phyloP scores from a whole-genome alignment of 805 yeast species.

The Candida tallmaniae region DNA sequence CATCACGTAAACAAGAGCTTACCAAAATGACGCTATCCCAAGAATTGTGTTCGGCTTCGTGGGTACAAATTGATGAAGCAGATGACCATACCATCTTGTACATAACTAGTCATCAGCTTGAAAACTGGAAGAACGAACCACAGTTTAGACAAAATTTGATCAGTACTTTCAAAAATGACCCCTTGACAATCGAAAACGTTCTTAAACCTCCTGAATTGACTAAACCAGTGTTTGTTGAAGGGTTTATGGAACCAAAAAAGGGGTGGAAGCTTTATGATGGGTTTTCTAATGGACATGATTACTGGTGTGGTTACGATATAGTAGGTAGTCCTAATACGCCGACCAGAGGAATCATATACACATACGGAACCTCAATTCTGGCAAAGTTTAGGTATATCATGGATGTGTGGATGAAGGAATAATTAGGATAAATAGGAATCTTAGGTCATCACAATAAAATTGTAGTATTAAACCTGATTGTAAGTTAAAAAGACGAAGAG shows the following conservation, averaged over 20 bases:
- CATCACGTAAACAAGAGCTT: constrained; percentile 18
- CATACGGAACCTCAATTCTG: constrained; percentile 12
- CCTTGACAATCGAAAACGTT: constrained; percentile 18
- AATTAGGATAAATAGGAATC: too few relatives aligned
- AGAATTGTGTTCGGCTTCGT: constrained; percentile 34
- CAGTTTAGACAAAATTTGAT: constrained; percentile 13
- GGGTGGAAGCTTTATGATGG: constrained; percentile 21
- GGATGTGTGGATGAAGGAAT: constrained; percentile 21
- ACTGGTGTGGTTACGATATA: constrained; percentile 32
- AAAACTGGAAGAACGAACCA: constrained; percentile 19
- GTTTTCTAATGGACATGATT: constrained; percentile 17
- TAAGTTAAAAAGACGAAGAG: too few relatives aligned
- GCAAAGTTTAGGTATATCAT: constrained; percentile 14
- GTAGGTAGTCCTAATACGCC: constrained; percentile 21
- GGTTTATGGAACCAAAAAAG: constrained; percentile 21
- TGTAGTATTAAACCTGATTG: too few relatives aligned
- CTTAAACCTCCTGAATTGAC: constrained; percentile 22
- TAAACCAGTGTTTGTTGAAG: constrained; percentile 12
- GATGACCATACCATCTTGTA: constrained; percentile 23
- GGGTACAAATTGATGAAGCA: constrained; percentile 28
- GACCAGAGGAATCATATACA: constrained; percentile 16
- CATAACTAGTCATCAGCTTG: constrained; percentile 33
- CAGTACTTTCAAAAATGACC: constrained; percentile 13
- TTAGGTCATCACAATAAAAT: too few relatives aligned
- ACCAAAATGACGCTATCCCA: constrained; percentile 16